Evolutionary conservation across 345 rosid species (phyloP).

Genomic region (Populus davidiana): DNA sequence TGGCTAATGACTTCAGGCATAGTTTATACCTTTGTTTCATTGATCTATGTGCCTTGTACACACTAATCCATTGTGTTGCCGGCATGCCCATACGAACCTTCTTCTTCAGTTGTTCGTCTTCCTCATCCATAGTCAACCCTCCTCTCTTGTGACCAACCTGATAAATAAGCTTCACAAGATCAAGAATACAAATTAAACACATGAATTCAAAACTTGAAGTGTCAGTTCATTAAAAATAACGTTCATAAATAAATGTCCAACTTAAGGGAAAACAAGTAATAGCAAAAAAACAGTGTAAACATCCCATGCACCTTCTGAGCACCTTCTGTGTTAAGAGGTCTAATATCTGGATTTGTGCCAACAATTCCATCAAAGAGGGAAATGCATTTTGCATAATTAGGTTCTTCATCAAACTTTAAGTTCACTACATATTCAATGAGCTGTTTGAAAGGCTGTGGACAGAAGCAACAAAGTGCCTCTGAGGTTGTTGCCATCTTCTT

Average conservation of each 20-base stretch:
- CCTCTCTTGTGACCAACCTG: slow-evolving; percentile 84
- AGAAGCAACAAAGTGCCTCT: slow-evolving; percentile 82
- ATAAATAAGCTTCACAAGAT: slow-evolving; percentile 20
- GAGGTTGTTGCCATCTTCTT: slow-evolving; percentile 92
- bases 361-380: slow-evolving; percentile 71
- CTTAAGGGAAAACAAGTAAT: background rate
- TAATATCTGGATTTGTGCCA: slow-evolving; percentile 56
- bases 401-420: slow-evolving; percentile 93
- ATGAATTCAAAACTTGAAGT: background rate
- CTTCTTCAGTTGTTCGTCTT: slow-evolving; percentile 76
- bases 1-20: slow-evolving; percentile 5
- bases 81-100: slow-evolving; percentile 84
- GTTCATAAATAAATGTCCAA: background rate
- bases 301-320: slow-evolving; percentile 71
- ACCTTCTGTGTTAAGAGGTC: slow-evolving; percentile 95
- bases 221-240: background rate
- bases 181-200: background rate
- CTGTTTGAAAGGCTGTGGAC: slow-evolving; percentile 77
- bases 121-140: slow-evolving; percentile 64
- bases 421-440: slow-evolving; percentile 87
- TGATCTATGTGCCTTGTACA: slow-evolving; percentile 85
- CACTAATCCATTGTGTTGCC: slow-evolving; percentile 92
- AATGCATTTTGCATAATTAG: slow-evolving; percentile 83
- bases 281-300: background rate
- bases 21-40: slow-evolving; percentile 83